Conservation (phyloP, 208 protist genomes). For the Crithidia thermophila region DNA sequence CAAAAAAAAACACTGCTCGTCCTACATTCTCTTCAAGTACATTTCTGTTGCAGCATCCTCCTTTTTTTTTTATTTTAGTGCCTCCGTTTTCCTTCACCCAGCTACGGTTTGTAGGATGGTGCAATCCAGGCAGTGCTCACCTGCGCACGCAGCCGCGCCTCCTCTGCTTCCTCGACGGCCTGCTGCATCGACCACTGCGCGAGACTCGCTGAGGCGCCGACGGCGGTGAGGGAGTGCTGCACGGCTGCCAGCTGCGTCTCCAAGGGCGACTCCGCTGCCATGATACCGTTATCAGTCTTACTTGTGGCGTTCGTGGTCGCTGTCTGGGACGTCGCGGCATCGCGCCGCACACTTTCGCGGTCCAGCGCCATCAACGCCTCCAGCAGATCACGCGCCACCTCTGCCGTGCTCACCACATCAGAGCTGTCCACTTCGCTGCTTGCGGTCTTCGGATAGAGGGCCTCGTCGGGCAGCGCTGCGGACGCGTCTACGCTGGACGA, state of each 20-base stretch:
- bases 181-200: slow-evolving; percentile 25
- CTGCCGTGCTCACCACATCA: neutral
- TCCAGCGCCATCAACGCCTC: slow-evolving; percentile 25
- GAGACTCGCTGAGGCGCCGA: slow-evolving; percentile 20
- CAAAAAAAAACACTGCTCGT: too few relatives aligned
- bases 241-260: slow-evolving; percentile 3
- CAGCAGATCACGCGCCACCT: slow-evolving; percentile 22
- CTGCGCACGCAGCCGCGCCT: slow-evolving; percentile 13
- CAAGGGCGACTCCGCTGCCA: neutral
- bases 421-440: neutral
- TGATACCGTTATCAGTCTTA: neutral
- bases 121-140: slow-evolving; percentile 26
- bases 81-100: too few relatives aligned
- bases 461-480: too few relatives aligned
- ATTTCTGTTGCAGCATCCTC: too few relatives aligned
- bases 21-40: too few relatives aligned
- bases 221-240: slow-evolving; percentile 6
- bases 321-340: neutral
- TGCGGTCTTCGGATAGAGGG: too few relatives aligned
- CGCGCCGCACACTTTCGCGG: slow-evolving; percentile 4
- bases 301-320: neutral
- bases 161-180: slow-evolving; percentile 12
- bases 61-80: too few relatives aligned
- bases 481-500: too few relatives aligned
- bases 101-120: slow-evolving; percentile 14